Base-by-base conservation (phyloP, 208 protist species). In the Leishmania amazonensis region DNA sequence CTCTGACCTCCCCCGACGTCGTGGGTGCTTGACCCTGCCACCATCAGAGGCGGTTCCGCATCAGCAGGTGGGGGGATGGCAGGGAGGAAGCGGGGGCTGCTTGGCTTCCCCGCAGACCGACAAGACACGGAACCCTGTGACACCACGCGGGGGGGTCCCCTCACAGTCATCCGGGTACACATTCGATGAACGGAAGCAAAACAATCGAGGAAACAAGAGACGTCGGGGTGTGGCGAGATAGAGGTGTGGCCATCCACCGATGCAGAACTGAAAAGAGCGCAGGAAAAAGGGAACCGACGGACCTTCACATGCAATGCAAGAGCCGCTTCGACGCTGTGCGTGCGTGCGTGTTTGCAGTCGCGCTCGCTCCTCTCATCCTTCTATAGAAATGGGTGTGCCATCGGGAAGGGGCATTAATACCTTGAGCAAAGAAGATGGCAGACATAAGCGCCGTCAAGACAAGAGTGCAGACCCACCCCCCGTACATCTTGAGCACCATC, bases 401-500 rank as follows among this genome's bases (percentile, higher is more conserved):
- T 51, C 67, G 78, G 51, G 82, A 82, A 42, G 93, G 93, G 8
- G 93, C 76, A 79, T 94, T 90, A 64, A 95, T 89, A 35, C 93
- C 91, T 81, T 96, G 91, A 38, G 91, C 86, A 74, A 95, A 96
- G 83, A 96, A 92, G 17, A 87, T 84, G 62, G 91, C 93, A 65
- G 93, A 95, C 79, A 95, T 79, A 45, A 89, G 2, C 0, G 85
- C 93, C 9, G 90, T 95, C 40, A 92, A 78, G 45, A 92, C 78
- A 2, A 95, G 84, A 2, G 93, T 94, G 40, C 89, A 85, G 9
- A 94, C 83, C 93, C 91, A 96, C 28, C 91, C 93, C 24, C 74
- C 79, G 82, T 95, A 96, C 87, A 96, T 92, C 85, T 93, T 93
- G 64, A 89, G 85, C 51, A 95, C 87, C 85, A 96, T 93, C 62